Evolutionary conservation across 495 filamentous ascomycete genomes (phyloP), one percentile per base, ranked within the genome.

Genomic region (Lepidopterella palustris): DNA sequence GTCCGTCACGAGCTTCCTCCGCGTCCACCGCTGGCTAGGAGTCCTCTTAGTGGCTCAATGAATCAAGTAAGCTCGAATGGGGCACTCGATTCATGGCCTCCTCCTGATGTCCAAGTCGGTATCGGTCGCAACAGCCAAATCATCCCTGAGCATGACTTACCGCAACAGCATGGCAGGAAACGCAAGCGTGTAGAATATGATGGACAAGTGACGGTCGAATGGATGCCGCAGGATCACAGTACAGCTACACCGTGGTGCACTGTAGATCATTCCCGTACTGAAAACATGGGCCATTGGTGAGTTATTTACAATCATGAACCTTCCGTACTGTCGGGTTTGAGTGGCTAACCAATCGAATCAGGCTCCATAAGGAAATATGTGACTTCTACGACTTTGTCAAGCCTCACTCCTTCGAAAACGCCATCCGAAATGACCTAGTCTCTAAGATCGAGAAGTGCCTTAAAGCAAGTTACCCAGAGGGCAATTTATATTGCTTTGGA

Each of bases 301-400:
- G 63, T 40, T 28, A 10, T 45, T 27, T 18, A 29, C 40, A 11
- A 15, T 42, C 25, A 21, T 20, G 18, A 42, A 42, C 21, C 25
- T n/a, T 35, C 10, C n/a, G n/a, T n/a, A n/a, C n/a, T n/a, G n/a
- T n/a, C n/a, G n/a, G n/a, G n/a, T n/a, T n/a, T n/a, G n/a, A n/a
- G 35, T 59, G 5, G 58, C 55, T 50, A 27, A 50, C 21, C 20
- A 15, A 27, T 45, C 15, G 0, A 10, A 27, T 3, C 28, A 62
- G 87, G 71, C 75, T 98, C 8, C 89, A 97, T 70, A 87, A 88
- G 62, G 93, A 88, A 67, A 87, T 97, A 40, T 73, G 86, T n/a
- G 87, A 92, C 55, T 96, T 96, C 69, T 93, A 89, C 66, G 77
- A 88, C 9, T 95, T 83, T 70, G 84, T 93, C 56, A 82, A 81